Evolutionary conservation across 78 protist species (phyloP), one percentile per base, ranked within the genome.

Genomic region (Ministeria vibrans): DNA sequence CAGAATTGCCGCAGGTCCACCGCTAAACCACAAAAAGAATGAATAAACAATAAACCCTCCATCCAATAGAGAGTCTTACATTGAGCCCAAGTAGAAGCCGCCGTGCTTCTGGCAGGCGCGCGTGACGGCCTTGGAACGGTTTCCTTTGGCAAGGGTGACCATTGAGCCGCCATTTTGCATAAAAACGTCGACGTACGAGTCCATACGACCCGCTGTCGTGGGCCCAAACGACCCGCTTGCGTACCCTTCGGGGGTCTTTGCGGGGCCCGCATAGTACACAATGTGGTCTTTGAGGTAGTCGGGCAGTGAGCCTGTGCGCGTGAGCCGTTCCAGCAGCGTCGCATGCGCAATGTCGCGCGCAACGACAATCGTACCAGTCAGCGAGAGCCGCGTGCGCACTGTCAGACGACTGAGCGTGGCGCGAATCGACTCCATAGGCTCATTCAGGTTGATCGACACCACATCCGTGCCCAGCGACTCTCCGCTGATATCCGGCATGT

Each of bases 31-130:
- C n/a, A n/a, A n/a, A n/a, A n/a, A n/a, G n/a, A n/a, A n/a, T n/a
- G n/a, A n/a, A n/a, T n/a, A n/a, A n/a, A n/a, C n/a, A n/a, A n/a
- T n/a, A n/a, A n/a, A n/a, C n/a, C n/a, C n/a, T n/a, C n/a, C n/a
- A n/a, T n/a, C n/a, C n/a, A n/a, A n/a, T n/a, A n/a, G n/a, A n/a
- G n/a, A n/a, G n/a, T n/a, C n/a, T n/a, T n/a, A n/a, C n/a, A 92
- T 86, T 45, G 94, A 91, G 45, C 96, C 95, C n/a, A 92, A 77
- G 87, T 92, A 92, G 87, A 92, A 92, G 49, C 96, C 96, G 32
- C 91, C 91, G 78, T 92, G 38, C 68, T 66, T 66, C 79, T 91
- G 81, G 86, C 95, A 91, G 59, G 93, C 92, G 28, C 64, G 77
- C 27, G 95, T 89, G 41, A 91, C 94, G 27, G 28, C 75, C 43